Evolutionary conservation across 306 rosid genomes (phyloP), one percentile per base, ranked within the genome.

Genomic region (Chamaecrista fasciculata): DNA sequence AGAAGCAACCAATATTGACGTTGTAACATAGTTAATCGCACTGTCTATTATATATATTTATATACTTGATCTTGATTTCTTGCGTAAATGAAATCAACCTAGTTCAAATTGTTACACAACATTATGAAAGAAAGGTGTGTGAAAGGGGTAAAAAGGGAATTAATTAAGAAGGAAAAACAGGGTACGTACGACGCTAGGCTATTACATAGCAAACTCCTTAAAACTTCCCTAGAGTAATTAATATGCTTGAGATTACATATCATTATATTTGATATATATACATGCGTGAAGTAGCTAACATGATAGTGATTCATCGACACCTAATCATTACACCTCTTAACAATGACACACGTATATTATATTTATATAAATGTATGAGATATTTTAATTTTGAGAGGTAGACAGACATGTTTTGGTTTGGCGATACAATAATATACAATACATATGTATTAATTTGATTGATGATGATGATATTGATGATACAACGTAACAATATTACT

Each of bases 1-100:
- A 33, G 6, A 75, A 75, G 84, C 74, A 80, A 75, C 57, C 52
- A 75, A 63, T 11, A 62, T 43, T 28, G 57, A 36, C 62, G 76
- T 20, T 4, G 52, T 61, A 34, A 67, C 55, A 25, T 18, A 34
- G 47, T 11, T 33, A 40, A 40, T 40, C 15, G 11, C 15, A n/a
- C n/a, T n/a, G n/a, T n/a, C n/a, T n/a, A n/a, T n/a, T n/a, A n/a
- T n/a, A n/a, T n/a, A n/a, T n/a, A n/a, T n/a, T n/a, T n/a, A n/a
- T n/a, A n/a, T n/a, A n/a, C n/a, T n/a, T n/a, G n/a, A n/a, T n/a
- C n/a, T n/a, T n/a, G n/a, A n/a, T 72, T 76, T 67, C 44, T 77
- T 62, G 59, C 21, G 44, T 62, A 56, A 78, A 68, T 29, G 36
- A 60, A 69, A 23, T 46, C 44, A 18, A 33, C 29, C 48, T n/a